Base-by-base conservation (phyloP, 768 basidiomycete species). In the Thelephora aurantiotincta region DNA sequence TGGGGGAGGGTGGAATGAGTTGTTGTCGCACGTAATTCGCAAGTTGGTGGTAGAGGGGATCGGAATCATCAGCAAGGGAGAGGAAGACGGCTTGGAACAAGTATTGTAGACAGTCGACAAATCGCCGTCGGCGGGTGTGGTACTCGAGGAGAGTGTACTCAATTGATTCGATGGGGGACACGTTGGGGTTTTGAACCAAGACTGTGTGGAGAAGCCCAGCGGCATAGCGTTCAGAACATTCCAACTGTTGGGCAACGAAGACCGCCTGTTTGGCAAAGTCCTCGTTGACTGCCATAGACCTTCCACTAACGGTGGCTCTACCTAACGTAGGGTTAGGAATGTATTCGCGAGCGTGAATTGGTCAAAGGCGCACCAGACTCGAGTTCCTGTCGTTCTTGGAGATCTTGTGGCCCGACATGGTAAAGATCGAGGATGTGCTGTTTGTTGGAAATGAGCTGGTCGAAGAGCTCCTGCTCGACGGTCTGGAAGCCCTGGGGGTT, bases 191-290 rank as follows among this genome's bases (percentile, higher is more conserved):
- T 50, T 71, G 65, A 1, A 71, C 55, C 65, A 80, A 79, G 36
- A 82, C 69, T 18, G 72, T 64, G 49, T 83, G 76, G 42, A 89
- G 67, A 14, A 89, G 72, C 18, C 69, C 69, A 3, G 89, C 85
- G 45, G 80, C 65, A 62, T 85, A 79, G 54, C 80, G 77, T 65
- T 94, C 91, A 11, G 91, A 93, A 53, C 78, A 78, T 55, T 77
- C 72, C 46, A 96, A 79, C 47, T 87, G 77, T 57, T 84, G 78
- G 0, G 91, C 77, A 48, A 93, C 74, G 62, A 88, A 85, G 48
- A 85, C 61, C 48, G 72, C 76, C 60, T 87, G 87, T 44, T 74
- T 77, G 12, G 78, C 78, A 62, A 91, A 90, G 58, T 91, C 83
- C 12, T 75, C 62, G 60, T 87, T 89, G 53, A 92, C 73, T 0